Conservation (phyloP, 2,329 filamentous ascomycete species). For the Capronia epimyces region DNA sequence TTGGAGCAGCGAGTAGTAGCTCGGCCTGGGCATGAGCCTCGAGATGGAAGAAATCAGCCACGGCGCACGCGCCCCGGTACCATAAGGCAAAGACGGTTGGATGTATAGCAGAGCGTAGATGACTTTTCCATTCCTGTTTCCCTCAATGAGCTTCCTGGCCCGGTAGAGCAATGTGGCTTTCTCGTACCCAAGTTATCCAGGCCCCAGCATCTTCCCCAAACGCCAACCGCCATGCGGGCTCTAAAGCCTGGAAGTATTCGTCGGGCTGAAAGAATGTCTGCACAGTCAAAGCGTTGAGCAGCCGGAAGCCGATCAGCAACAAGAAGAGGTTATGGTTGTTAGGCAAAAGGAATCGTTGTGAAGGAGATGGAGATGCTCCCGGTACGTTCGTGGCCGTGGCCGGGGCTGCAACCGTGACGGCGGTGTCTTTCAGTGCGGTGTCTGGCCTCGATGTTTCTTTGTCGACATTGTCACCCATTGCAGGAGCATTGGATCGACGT, state of each 20-base stretch:
- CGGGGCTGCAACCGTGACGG: not conserved
- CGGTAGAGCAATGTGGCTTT: slow-evolving; percentile 1
- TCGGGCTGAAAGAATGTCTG: slow-evolving; percentile 96
- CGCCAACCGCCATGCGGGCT: slow-evolving; percentile 85
- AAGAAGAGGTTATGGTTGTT: slow-evolving; percentile 33
- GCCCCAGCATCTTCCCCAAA: slow-evolving; percentile 68
- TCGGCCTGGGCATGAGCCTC: slow-evolving; percentile 56
- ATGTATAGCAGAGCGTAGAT: slow-evolving; percentile 83
- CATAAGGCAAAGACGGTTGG: slow-evolving; percentile 75
- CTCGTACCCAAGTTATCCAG: slow-evolving; percentile 89
- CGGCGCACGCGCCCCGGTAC: slow-evolving; percentile 59
- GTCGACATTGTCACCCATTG: slow-evolving; percentile 7
- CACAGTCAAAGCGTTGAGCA: slow-evolving; percentile 71
- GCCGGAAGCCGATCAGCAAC: slow-evolving; percentile 60
- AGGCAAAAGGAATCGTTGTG: slow-evolving; percentile 1
- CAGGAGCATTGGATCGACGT: not conserved
- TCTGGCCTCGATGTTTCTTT: not conserved
- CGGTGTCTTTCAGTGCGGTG: not conserved
- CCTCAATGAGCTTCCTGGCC: slow-evolving; percentile 13
- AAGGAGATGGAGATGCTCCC: not conserved
- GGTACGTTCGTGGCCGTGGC: not conserved
- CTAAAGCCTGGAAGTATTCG: slow-evolving; percentile 92
- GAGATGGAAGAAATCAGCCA: slow-evolving; percentile 52
- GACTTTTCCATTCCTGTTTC: slow-evolving; percentile 80
- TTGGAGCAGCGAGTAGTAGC: slow-evolving; percentile 66